phyloP scores from a whole-genome alignment of 1,284 basidiomycete species.

The Naganishia sp. region DNA sequence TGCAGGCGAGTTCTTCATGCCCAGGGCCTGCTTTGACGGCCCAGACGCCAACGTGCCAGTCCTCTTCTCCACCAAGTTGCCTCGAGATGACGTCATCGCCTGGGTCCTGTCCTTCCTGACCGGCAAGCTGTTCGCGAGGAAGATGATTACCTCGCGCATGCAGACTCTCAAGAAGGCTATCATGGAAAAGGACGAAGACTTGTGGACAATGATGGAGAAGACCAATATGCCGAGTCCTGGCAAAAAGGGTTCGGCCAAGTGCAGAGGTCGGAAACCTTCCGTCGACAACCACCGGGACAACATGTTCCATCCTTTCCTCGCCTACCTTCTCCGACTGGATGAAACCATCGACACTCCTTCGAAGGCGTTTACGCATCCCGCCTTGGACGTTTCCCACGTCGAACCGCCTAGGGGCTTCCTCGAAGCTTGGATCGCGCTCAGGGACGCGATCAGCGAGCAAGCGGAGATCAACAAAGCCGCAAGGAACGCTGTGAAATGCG shows the following conservation, averaged over 20 bases:
- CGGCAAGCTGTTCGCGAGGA: not conserved
- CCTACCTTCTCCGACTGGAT: not conserved
- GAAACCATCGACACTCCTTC: not conserved
- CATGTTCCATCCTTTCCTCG: not conserved
- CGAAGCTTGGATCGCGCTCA: not conserved
- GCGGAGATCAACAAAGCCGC: not conserved
- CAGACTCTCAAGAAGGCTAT: not conserved
- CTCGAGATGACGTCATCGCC: not conserved
- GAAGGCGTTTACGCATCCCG: not conserved
- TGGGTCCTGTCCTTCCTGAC: not conserved
- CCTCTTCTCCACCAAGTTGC: not conserved
- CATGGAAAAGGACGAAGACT: not conserved
- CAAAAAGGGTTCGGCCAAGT: not conserved
- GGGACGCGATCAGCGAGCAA: not conserved
- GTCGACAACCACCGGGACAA: not conserved
- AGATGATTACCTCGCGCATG: constrained; percentile 2
- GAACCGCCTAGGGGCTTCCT: not conserved
- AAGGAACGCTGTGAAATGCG: too few relatives aligned
- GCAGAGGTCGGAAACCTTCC: not conserved
- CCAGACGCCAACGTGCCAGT: not conserved
- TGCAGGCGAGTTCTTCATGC: not conserved
- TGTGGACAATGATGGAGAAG: not conserved
- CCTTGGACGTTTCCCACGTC: not conserved
- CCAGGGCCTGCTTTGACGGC: not conserved
- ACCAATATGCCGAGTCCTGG: not conserved